Evolutionary conservation across 1,139 yeast genomes (phyloP).

Genomic region (Sugiyamaella grinbergsii): DNA sequence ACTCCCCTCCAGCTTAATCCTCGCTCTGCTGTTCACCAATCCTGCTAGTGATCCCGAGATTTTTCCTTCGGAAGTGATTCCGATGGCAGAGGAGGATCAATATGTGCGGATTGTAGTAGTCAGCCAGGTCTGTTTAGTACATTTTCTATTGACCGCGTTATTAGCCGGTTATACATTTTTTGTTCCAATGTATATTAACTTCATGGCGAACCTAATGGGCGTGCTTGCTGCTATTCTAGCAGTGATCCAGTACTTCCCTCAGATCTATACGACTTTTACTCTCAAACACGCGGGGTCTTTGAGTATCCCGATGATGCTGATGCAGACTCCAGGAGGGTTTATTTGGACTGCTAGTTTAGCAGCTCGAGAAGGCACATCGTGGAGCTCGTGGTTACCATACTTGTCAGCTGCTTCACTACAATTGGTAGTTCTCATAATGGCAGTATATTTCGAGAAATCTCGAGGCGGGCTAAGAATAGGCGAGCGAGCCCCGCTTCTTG

Average conservation of each 20-base stretch:
- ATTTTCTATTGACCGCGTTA: conserved; percentile 32
- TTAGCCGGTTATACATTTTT: conserved; percentile 33
- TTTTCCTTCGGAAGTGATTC: conserved; percentile 4
- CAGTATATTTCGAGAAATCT: conserved; percentile 48
- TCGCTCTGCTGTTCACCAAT: conserved; percentile 21
- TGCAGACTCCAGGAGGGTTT: conserved; percentile 90
- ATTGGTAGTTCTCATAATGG: conserved; percentile 54
- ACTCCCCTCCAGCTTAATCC: conserved; percentile 7
- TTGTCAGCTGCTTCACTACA: conserved; percentile 73
- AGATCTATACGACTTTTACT: conserved; percentile 65
- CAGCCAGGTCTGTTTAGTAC: conserved; percentile 29
- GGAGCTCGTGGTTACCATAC: conserved; percentile 89
- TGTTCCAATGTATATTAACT: conserved; percentile 26
- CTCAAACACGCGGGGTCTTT: conserved; percentile 80
- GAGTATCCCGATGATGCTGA: conserved; percentile 77
- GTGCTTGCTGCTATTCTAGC: conserved; percentile 58
- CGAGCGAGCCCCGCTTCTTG: conserved; percentile 21
- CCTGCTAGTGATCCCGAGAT: not conserved
- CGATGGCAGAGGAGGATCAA: conserved; percentile 14
- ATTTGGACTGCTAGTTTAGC: conserved; percentile 72
- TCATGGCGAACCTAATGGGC: conserved; percentile 63
- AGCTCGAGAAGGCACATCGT: conserved; percentile 71
- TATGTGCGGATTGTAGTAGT: conserved; percentile 19
- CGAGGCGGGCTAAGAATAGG: conserved; percentile 12
- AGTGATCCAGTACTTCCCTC: conserved; percentile 77